phyloP scores from a whole-genome alignment of 164 flowering plant species.

The Aristolochia fimbriata region DNA sequence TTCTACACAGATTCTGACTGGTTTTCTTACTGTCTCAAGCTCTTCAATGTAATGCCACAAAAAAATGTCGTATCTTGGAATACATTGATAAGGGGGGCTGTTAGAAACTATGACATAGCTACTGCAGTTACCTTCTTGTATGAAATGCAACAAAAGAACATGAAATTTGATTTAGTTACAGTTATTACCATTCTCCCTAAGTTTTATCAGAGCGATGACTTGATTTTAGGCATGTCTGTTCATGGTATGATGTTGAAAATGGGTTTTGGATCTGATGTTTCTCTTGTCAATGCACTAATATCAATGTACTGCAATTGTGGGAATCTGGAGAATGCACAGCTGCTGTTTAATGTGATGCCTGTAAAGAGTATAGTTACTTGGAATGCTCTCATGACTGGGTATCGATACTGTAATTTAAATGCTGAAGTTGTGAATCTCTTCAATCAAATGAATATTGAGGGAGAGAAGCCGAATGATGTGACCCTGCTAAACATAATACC shows the following conservation, averaged over 20 bases:
- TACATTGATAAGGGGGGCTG: conserved; percentile 38
- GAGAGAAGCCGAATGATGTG: conserved; percentile 38
- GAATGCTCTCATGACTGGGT: conserved; percentile 55
- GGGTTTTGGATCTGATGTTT: conserved; percentile 24
- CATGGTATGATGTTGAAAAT: conserved; percentile 38
- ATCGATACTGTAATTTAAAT: conserved; percentile 20
- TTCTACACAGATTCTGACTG: conserved; percentile 33
- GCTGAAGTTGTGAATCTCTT: conserved; percentile 31
- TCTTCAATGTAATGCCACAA: conserved; percentile 28
- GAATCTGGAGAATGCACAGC: conserved; percentile 25
- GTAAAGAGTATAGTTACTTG: conserved; percentile 38
- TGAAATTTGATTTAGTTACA: conserved; percentile 36
- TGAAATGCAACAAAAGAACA: conserved; percentile 37
- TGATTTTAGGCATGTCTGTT: conserved; percentile 30
- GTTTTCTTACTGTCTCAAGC: conserved; percentile 18
- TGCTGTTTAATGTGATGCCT: conserved; percentile 35
- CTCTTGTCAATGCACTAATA: conserved; percentile 43
- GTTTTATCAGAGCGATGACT: conserved; percentile 14
- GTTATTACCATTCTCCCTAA: conserved; percentile 37
- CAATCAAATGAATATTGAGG: conserved; percentile 26
- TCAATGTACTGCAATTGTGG: conserved; percentile 49
- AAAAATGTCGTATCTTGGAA: conserved; percentile 48
- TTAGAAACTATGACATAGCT: conserved; percentile 20
- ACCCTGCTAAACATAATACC: conserved; percentile 43
- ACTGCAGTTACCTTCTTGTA: conserved; percentile 15